Evolutionary conservation across 257 asterid genomes (phyloP).

Genomic region (Solanum sitiens): DNA sequence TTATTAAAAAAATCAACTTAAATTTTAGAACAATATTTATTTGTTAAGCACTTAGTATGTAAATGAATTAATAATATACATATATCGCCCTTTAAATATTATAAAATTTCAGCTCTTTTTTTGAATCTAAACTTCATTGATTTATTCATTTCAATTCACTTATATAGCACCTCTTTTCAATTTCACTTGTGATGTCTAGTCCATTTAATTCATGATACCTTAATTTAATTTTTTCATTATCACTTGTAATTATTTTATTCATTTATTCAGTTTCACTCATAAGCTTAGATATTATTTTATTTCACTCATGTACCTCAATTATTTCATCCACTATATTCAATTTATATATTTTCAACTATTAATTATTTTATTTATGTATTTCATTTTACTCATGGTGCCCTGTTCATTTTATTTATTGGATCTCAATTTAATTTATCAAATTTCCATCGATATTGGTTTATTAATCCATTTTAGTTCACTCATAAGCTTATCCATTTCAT

Average conservation of each 20-base stretch:
- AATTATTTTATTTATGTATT: too few relatives aligned
- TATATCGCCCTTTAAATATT: neutral
- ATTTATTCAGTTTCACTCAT: neutral
- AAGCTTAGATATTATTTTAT: neutral
- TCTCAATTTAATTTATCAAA: neutral
- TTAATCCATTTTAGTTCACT: neutral
- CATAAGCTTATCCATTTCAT: neutral
- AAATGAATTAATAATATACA: too few relatives aligned
- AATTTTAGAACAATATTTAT: too few relatives aligned
- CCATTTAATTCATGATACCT: neutral
- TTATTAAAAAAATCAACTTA: too few relatives aligned
- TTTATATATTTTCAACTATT: too few relatives aligned
- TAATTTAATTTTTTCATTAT: neutral
- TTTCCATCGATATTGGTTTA: neutral
- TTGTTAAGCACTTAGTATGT: neutral
- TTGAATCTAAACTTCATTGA: neutral
- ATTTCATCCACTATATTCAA: neutral
- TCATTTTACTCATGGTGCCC: neutral
- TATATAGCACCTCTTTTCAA: neutral
- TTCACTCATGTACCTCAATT: neutral
- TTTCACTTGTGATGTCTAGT: too few relatives aligned
- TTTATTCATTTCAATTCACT: neutral
- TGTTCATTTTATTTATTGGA: too few relatives aligned
- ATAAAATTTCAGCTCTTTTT: too few relatives aligned
- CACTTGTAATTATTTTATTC: neutral